Conservation (phyloP, 2,329 filamentous ascomycete species). For the Botryotinia narcissicola region DNA sequence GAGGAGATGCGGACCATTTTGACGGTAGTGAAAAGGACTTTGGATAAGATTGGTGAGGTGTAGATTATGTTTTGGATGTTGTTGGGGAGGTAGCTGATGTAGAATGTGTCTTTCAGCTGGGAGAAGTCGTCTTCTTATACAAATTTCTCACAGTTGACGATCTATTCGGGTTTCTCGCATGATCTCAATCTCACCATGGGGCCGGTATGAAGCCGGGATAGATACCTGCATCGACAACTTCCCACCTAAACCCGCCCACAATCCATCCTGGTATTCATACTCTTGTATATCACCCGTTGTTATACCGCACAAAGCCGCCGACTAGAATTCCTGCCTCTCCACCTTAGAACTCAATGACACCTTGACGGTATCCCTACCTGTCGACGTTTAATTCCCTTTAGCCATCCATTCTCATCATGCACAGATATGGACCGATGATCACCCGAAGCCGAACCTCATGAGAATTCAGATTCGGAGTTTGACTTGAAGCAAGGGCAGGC, state of each 20-base stretch:
- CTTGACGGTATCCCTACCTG: neutral
- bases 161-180: neutral
- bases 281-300: neutral
- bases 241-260: neutral
- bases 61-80: neutral
- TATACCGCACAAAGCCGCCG: neutral
- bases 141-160: neutral
- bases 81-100: neutral
- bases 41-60: neutral
- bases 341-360: neutral
- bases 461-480: neutral
- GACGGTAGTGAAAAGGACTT: neutral
- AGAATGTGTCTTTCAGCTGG: neutral
- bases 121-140: neutral
- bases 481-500: neutral
- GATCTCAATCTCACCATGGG: neutral
- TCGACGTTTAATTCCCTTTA: neutral
- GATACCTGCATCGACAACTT: neutral
- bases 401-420: neutral
- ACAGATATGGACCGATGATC: neutral
- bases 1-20: constrained; percentile 3
- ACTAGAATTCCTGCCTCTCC: neutral
- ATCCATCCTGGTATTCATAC: neutral
- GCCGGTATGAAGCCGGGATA: neutral
- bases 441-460: neutral